Conservation (phyloP, 1,284 basidiomycete genomes). For the Stereum hirsutum region DNA sequence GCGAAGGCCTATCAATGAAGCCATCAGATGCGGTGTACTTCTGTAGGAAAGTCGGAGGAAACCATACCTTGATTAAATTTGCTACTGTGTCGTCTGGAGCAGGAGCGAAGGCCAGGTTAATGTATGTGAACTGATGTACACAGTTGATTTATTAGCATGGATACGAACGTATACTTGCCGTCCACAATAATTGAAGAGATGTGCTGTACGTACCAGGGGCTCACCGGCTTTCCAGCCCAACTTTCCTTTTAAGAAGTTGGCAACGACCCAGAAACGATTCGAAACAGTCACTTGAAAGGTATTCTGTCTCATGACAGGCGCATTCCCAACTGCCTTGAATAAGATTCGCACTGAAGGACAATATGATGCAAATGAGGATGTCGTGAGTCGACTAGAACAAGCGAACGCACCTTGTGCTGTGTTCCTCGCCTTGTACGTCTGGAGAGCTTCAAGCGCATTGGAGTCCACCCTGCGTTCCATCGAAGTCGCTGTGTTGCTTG, state of each 20-base stretch:
- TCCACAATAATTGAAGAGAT: background rate
- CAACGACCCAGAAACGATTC: constrained; percentile 93
- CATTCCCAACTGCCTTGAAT: constrained; percentile 98
- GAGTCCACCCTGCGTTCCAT: no score
- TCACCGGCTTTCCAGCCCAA: constrained; percentile 84
- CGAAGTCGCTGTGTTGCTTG: no score
- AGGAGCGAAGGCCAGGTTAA: constrained; percentile 95
- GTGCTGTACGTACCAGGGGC: constrained; percentile 75
- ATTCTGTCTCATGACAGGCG: constrained; percentile 98
- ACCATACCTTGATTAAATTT: constrained; percentile 73
- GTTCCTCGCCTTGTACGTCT: constrained; percentile 81
- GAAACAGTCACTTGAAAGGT: constrained; percentile 96
- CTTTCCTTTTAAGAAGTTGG: constrained; percentile 88
- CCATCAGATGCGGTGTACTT: constrained; percentile 3
- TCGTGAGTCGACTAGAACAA: no score
- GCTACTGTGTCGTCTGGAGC: constrained; percentile 90
- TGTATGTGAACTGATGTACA: constrained; percentile 99
- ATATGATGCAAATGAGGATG: background rate
- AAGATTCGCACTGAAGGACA: constrained; percentile 75
- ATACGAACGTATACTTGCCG: no score
- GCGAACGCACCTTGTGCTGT: constrained; percentile 57
- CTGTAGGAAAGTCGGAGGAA: constrained; percentile 2
- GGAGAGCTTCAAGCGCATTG: constrained; percentile 63
- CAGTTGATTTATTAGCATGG: no score
- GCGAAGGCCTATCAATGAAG: constrained; percentile 68